A percentile compares a stretch with the other conserved stretches of the same genome.
phyloP scores from a whole-genome alignment of 768 basidiomycete species.

The Mycena vulgaris region DNA sequence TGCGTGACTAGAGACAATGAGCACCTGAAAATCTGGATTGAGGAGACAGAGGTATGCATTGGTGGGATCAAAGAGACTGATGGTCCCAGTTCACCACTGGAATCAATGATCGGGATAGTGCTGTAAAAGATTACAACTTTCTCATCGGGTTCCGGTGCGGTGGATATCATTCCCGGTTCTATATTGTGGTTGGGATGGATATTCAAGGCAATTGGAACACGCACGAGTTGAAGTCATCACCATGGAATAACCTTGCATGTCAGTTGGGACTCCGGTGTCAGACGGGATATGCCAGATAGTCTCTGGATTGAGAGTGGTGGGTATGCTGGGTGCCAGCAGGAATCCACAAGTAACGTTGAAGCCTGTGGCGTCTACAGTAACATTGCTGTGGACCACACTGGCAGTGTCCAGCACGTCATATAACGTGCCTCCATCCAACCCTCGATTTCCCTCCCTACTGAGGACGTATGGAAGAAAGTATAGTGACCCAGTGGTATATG shows the following conservation, averaged over 20 bases:
- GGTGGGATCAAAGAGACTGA: not conserved
- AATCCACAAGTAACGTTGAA: slow-evolving; percentile 8
- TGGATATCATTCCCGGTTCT: slow-evolving; percentile 8
- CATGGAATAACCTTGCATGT: not conserved
- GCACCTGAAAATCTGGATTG: not conserved
- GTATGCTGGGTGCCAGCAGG: not conserved
- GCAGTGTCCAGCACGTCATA: slow-evolving; percentile 8
- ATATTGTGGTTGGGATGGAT: too few relatives aligned
- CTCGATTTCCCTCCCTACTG: not conserved
- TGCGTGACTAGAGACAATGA: slow-evolving; percentile 2
- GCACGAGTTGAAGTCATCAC: not conserved
- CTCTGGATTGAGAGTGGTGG: too few relatives aligned
- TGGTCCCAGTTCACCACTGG: not conserved
- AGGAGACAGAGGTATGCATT: not conserved
- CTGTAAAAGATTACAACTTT: not conserved
- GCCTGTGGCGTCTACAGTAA: slow-evolving; percentile 1
- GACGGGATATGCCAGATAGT: too few relatives aligned
- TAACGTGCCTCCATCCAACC: not conserved
- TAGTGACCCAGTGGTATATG: not conserved
- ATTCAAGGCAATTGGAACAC: not conserved
- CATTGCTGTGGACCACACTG: not conserved
- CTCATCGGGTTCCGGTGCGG: not conserved
- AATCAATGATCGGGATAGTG: slow-evolving; percentile 4
- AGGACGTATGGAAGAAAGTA: not conserved
- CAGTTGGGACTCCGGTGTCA: too few relatives aligned